Evolutionary conservation across 768 basidiomycete species (phyloP).

Genomic region (Paxillus involutus): DNA sequence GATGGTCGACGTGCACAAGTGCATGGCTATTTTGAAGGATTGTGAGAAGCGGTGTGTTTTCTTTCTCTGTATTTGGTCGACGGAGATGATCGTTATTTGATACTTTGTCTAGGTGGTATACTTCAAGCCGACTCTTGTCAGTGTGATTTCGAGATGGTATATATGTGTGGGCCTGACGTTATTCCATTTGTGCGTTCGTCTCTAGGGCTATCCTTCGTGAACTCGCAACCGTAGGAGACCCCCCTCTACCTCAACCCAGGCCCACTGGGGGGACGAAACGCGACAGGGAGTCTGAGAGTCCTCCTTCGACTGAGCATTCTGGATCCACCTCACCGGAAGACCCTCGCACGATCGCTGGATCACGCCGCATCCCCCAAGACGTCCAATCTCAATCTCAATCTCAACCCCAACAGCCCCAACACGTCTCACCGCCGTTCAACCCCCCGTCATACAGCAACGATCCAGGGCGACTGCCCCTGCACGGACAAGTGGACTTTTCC

Average conservation of each 20-base stretch:
- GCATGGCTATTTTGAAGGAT: slow-evolving; percentile 40
- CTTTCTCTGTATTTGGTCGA: neutral
- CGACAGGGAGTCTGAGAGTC: slow-evolving; percentile 58
- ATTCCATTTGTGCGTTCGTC: neutral
- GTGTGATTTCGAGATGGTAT: slow-evolving; percentile 8
- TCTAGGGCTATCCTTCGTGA: slow-evolving; percentile 75
- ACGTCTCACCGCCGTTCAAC: slow-evolving; percentile 23
- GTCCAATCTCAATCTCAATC: slow-evolving; percentile 3
- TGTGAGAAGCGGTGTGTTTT: slow-evolving; percentile 35
- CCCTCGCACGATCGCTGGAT: slow-evolving; percentile 32
- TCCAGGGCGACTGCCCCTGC: slow-evolving; percentile 52
- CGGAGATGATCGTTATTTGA: neutral
- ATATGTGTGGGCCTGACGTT: neutral
- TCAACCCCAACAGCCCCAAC: slow-evolving; percentile 8
- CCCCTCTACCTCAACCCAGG: slow-evolving; percentile 57
- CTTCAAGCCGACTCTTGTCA: slow-evolving; percentile 49
- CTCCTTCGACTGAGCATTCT: slow-evolving; percentile 17
- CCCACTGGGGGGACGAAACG: slow-evolving; percentile 58
- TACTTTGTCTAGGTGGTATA: slow-evolving; percentile 40
- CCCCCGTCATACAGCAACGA: slow-evolving; percentile 60
- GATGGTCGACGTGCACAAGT: slow-evolving; percentile 52
- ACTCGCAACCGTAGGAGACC: slow-evolving; percentile 69
- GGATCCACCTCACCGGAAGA: slow-evolving; percentile 11
- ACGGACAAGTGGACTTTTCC: slow-evolving; percentile 28
- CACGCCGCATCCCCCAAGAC: slow-evolving; percentile 34